Conservation (phyloP, 371 early-diverging fungal genomes). For the Rhizopus arrhizus region DNA sequence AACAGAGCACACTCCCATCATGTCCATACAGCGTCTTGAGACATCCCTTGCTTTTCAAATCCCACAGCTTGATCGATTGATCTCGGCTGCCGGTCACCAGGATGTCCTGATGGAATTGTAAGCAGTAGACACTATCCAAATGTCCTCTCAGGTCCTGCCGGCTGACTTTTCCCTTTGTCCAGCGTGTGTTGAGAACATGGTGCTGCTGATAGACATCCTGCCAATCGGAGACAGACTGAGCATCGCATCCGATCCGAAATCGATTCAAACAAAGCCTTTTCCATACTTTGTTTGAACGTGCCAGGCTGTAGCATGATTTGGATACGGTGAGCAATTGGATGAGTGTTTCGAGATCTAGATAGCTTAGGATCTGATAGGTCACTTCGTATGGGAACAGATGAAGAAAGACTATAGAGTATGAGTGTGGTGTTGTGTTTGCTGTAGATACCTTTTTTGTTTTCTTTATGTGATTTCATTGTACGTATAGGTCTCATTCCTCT, state of each 20-base stretch:
- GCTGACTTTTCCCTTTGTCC: slow-evolving; percentile 36
- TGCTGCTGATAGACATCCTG: slow-evolving; percentile 41
- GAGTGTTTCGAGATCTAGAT: slow-evolving; percentile 15
- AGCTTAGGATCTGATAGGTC: slow-evolving; percentile 14
- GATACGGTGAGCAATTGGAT: slow-evolving; percentile 14
- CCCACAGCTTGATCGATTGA: slow-evolving; percentile 84
- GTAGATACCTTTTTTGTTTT: slow-evolving; percentile 2
- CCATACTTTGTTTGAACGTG: slow-evolving; percentile 26
- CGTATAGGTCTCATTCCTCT: slow-evolving; percentile 20
- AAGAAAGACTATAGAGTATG: slow-evolving; percentile 17
- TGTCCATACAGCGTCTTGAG: slow-evolving; percentile 83
- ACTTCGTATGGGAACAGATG: slow-evolving; percentile 27
- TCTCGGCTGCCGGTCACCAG: slow-evolving; percentile 95
- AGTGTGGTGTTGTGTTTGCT: no score
- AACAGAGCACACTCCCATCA: slow-evolving; percentile 84
- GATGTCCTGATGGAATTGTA: slow-evolving; percentile 83
- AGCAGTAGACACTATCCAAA: slow-evolving; percentile 91
- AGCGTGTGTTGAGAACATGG: slow-evolving; percentile 40
- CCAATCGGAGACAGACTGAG: slow-evolving; percentile 25
- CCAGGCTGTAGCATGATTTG: slow-evolving; percentile 14
- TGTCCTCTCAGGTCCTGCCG: slow-evolving; percentile 75
- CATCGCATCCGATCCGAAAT: background rate
- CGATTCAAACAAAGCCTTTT: background rate
- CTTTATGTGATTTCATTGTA: slow-evolving; percentile 14
- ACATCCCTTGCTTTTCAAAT: slow-evolving; percentile 58